Evolutionary conservation across 345 rosid genomes (phyloP).

Genomic region (Populus ilicifolia): DNA sequence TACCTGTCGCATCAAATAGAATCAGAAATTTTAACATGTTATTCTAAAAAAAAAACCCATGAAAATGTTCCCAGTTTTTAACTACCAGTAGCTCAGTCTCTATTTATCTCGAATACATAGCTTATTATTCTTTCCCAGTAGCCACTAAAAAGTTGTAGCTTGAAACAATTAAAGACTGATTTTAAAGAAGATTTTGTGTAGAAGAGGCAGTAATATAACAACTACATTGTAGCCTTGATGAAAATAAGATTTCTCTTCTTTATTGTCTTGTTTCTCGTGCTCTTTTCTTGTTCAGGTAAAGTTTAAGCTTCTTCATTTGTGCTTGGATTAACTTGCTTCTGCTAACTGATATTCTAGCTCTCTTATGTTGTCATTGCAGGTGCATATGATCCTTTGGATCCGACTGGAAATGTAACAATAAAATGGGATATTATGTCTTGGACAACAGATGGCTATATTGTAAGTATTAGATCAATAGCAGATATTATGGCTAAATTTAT

Average conservation of each 20-base stretch:
- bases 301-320: background rate
- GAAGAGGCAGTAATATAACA: background rate
- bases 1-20: constrained; percentile 13
- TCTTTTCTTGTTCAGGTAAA: constrained; percentile 50
- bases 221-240: background rate
- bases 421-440: constrained; percentile 91
- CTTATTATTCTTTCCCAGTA: background rate
- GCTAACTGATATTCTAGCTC: constrained; percentile 2
- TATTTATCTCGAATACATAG: background rate
- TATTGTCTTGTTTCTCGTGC: constrained; percentile 33
- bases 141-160: constrained; percentile 2
- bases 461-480: constrained; percentile 24
- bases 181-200: background rate
- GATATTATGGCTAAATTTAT: background rate
- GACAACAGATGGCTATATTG: constrained; percentile 85
- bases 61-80: constrained; percentile 26
- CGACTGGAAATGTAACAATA: constrained; percentile 72
- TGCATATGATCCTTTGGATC: constrained; percentile 93
- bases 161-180: background rate
- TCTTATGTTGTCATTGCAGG: constrained; percentile 36
- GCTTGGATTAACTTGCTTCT: background rate
- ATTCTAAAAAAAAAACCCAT: constrained; percentile 2
- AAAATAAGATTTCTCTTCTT: constrained; percentile 39
- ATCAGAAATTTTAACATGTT: constrained; percentile 45
- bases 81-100: constrained; percentile 42